phyloP scores from a whole-genome alignment of 2,329 filamentous ascomycete species.

The Aspergillus sojae region DNA sequence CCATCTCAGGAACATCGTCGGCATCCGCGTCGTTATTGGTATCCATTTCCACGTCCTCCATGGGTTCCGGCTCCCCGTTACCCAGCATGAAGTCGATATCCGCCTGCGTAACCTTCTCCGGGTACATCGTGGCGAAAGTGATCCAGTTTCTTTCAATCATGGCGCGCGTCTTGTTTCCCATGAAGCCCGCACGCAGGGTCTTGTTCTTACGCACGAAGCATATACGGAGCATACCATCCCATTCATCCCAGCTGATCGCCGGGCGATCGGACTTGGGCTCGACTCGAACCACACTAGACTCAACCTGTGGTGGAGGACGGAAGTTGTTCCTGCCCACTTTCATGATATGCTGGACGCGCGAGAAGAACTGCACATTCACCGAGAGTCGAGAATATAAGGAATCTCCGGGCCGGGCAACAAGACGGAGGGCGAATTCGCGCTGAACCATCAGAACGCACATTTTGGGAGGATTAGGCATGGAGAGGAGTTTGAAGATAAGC shows the following conservation, averaged over 20 bases:
- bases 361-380: slow-evolving; percentile 94
- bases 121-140: slow-evolving; percentile 22
- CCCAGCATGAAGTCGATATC: slow-evolving; percentile 51
- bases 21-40: slow-evolving; percentile 35
- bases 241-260: slow-evolving; percentile 90
- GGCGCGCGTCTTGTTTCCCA: slow-evolving; percentile 64
- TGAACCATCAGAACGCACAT: slow-evolving; percentile 87
- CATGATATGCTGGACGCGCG: slow-evolving; percentile 72
- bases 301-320: slow-evolving; percentile 89
- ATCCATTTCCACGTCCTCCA: slow-evolving; percentile 26
- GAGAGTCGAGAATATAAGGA: slow-evolving; percentile 86
- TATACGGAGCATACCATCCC: slow-evolving; percentile 84
- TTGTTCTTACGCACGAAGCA: slow-evolving; percentile 90
- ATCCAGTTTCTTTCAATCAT: slow-evolving; percentile 23
- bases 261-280: slow-evolving; percentile 85
- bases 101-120: slow-evolving; percentile 50
- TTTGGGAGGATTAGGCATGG: slow-evolving; percentile 75
- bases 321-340: slow-evolving; percentile 98
- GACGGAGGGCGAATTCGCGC: slow-evolving; percentile 86
- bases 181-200: slow-evolving; percentile 74
- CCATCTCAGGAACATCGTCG: slow-evolving; percentile 48
- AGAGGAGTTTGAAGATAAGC: slow-evolving; percentile 86
- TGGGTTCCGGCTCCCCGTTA: slow-evolving; percentile 9
- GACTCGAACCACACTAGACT: slow-evolving; percentile 86
- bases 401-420: slow-evolving; percentile 86